A percentile compares a stretch with the other conserved stretches of the same genome.
phyloP scores from a whole-genome alignment of 129 eudicot species.

The Centaurea solstitialis region DNA sequence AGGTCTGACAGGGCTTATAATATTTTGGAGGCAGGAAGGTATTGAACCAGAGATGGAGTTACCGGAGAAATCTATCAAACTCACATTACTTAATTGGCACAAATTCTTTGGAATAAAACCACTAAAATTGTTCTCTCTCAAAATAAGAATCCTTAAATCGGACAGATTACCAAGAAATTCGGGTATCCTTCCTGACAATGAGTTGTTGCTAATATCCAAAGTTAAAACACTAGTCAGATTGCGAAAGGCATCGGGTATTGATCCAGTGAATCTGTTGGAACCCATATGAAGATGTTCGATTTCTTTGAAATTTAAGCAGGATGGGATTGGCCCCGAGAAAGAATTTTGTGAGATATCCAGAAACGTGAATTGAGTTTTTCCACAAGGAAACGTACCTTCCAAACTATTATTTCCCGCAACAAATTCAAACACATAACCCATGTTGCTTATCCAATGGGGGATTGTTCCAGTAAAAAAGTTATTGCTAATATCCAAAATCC shows the following conservation, averaged over 20 bases:
- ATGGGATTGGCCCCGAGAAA: too few species aligned
- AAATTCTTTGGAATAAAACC: conserved; percentile 25
- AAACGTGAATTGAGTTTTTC: not conserved
- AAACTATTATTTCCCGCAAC: not conserved
- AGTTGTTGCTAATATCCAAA: conserved; percentile 23
- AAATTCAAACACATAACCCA: not conserved
- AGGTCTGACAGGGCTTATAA: not conserved
- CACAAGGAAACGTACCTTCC: conserved; percentile 14
- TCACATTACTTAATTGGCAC: conserved; percentile 7
- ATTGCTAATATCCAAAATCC: not conserved
- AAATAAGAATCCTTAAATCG: conserved; percentile 5
- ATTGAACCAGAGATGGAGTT: conserved; percentile 26
- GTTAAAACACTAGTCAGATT: not conserved
- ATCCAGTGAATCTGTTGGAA: too few species aligned
- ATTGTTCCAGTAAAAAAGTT: not conserved
- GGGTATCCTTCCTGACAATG: conserved; percentile 1
- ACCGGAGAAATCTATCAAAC: conserved; percentile 17
- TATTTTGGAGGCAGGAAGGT: conserved; percentile 31
- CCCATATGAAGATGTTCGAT: too few species aligned
- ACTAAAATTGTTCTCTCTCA: not conserved
- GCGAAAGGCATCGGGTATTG: not conserved
- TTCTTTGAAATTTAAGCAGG: too few species aligned
- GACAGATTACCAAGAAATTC: not conserved
- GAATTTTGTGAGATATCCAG: not conserved
- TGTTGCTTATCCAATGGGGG: not conserved